Evolutionary conservation across 2,329 filamentous ascomycete genomes (phyloP).

Genomic region (Pseudocercospora vitis): DNA sequence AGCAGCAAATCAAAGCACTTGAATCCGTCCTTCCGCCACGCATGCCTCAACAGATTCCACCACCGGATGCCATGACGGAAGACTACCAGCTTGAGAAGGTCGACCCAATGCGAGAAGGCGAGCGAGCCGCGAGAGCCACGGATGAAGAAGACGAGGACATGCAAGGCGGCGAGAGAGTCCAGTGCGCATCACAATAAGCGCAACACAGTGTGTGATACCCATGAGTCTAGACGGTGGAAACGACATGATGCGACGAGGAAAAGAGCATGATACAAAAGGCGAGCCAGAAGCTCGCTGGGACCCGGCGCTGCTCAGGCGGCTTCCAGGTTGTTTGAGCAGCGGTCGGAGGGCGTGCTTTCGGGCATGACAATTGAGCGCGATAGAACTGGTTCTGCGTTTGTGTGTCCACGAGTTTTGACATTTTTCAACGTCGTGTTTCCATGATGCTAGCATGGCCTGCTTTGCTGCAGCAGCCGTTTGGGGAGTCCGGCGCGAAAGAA

Average conservation of each 20-base stretch:
- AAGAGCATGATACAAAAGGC: conserved; percentile 11
- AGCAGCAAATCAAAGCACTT: conserved; percentile 72
- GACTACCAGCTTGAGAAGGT: conserved; percentile 83
- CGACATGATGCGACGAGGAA: conserved; percentile 1
- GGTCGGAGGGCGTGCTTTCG: neutral
- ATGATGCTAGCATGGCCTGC: conserved; percentile 14
- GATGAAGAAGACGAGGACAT: conserved; percentile 66
- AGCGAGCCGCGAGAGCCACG: conserved; percentile 62
- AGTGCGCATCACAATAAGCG: conserved; percentile 81
- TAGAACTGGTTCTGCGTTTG: conserved; percentile 8
- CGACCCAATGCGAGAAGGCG: conserved; percentile 64
- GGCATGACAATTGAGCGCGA: conserved; percentile 6
- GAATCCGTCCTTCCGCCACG: conserved; percentile 81
- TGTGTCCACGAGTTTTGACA: conserved; percentile 10
- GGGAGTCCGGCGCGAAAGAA: conserved; percentile 17
- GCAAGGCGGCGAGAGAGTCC: conserved; percentile 71
- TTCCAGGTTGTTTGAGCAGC: neutral
- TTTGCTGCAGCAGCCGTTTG: conserved; percentile 9
- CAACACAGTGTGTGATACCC: conserved; percentile 15
- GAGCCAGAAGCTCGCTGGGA: neutral
- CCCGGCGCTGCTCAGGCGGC: neutral
- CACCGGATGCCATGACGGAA: conserved; percentile 85
- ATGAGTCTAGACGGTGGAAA: conserved; percentile 9
- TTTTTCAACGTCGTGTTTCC: conserved; percentile 8
- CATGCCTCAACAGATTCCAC: conserved; percentile 64